These are phyloP conservation scores for Carex myosuroides DNA, from an alignment of 176 grass and related monocot species.

Conservation along the genomic window DNA sequence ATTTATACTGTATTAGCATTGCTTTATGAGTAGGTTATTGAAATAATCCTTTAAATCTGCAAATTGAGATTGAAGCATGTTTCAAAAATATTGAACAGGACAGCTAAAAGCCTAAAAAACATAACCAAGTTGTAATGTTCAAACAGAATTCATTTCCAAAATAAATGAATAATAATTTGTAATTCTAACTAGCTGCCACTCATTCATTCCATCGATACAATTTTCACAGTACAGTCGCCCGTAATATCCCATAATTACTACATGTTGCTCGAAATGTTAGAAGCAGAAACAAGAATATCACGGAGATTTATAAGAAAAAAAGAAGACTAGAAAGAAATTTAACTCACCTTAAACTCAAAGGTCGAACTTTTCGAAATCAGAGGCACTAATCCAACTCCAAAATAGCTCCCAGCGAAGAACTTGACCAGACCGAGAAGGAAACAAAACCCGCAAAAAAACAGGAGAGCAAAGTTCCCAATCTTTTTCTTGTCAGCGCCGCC, in stretches of 20 bases:
- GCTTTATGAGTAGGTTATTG: background rate
- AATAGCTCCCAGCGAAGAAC: constrained; percentile 61
- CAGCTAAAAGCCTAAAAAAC: background rate
- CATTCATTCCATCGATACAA: background rate
- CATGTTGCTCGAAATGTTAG: background rate
- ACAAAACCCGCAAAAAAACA: constrained; percentile 71
- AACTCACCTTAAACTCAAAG: background rate
- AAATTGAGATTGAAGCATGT: background rate
- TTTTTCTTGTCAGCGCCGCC: constrained; percentile 32
- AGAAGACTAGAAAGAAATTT: background rate
- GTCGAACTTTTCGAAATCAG: constrained; percentile 42
- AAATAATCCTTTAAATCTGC: background rate
- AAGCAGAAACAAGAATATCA: background rate
- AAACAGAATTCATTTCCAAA: background rate
- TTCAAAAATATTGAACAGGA: background rate
- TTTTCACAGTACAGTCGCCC: background rate
- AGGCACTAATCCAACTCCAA: constrained; percentile 25
- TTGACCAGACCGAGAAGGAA: constrained; percentile 59
- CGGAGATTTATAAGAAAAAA: background rate
- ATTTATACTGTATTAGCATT: background rate
- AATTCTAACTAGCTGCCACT: background rate
- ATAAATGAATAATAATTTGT: background rate
- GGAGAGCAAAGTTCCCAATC: constrained; percentile 73
- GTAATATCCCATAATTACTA: background rate
- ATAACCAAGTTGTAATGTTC: background rate